These are phyloP conservation scores for Collybia mongolica DNA, from an alignment of 768 basidiomycete genomes.

Conservation along the genomic window DNA sequence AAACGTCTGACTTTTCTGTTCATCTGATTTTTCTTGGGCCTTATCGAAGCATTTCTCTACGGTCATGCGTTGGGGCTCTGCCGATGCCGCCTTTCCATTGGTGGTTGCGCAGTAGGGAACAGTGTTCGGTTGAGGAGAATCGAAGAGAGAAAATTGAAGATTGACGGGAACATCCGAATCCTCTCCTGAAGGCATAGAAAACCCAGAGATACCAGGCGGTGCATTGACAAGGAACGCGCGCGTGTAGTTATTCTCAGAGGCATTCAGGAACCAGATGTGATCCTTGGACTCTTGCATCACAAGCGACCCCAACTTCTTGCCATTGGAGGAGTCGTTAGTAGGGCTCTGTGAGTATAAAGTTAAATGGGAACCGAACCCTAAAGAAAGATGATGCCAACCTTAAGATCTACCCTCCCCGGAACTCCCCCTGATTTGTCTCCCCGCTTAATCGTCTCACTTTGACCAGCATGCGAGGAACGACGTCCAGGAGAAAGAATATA, in stretches of 20 bases:
- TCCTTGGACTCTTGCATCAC: conserved; percentile 17
- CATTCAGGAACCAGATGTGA: conserved; percentile 37
- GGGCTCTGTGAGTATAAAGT: conserved; percentile 5
- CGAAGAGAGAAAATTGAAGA: conserved; percentile 26
- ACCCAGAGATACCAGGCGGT: neutral
- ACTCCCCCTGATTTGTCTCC: conserved; percentile 17
- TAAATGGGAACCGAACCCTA: neutral
- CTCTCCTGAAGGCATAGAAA: conserved; percentile 6
- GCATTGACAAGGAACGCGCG: conserved; percentile 37
- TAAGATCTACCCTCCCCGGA: conserved; percentile 46
- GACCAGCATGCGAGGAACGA: conserved; percentile 6
- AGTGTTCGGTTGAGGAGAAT: conserved; percentile 34
- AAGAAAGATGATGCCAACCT: conserved; percentile 32
- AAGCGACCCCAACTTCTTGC: conserved; percentile 17
- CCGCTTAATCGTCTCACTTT: neutral
- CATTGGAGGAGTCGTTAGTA: conserved; percentile 1
- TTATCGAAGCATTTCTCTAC: conserved; percentile 40
- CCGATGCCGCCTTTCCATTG: neutral
- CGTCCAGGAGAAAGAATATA: conserved; percentile 21
- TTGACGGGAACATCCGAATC: conserved; percentile 29
- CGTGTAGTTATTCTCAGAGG: conserved; percentile 46
- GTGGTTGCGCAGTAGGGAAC: conserved; percentile 53
- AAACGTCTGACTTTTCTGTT: conserved; percentile 57
- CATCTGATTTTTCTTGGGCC: conserved; percentile 3
- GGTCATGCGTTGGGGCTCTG: conserved; percentile 35